These are phyloP conservation scores for Orychophragmus violaceus DNA, from an alignment of 345 rosid species.

Conservation along the genomic window DNA sequence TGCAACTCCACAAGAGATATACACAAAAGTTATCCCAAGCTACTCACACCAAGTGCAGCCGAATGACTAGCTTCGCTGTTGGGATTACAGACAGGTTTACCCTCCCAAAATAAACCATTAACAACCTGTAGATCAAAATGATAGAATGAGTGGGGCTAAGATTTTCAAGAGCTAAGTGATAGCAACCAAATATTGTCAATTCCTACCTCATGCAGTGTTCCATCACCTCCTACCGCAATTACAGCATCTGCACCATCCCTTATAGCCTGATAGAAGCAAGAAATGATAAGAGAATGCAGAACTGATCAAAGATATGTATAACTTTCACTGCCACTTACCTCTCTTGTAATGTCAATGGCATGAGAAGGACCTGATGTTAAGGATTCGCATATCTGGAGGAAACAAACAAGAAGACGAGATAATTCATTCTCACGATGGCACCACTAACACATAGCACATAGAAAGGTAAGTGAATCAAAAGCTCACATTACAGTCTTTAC, in stretches of 20 bases:
- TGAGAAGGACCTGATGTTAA: conserved; percentile 77
- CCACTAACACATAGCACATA: neutral
- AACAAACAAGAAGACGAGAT: neutral
- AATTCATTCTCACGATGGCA: neutral
- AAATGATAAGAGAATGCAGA: neutral
- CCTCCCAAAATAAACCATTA: conserved; percentile 93
- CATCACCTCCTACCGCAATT: conserved; percentile 99
- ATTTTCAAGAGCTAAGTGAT: neutral
- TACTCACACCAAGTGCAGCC: conserved; percentile 93
- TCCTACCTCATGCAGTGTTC: conserved; percentile 89
- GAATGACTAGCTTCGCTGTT: conserved; percentile 43
- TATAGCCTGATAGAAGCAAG: conserved; percentile 54
- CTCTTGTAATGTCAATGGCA: conserved; percentile 91
- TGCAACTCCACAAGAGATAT: neutral
- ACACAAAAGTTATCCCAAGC: neutral
- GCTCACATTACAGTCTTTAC: conserved; percentile 56
- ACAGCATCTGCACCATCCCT: conserved; percentile 93
- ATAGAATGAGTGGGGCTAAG: neutral
- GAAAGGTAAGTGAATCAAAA: neutral
- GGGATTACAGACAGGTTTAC: conserved; percentile 49
- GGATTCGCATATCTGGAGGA: neutral
- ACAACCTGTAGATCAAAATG: conserved; percentile 54
- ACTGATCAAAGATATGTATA: conserved; percentile 15
- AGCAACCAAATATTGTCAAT: neutral
- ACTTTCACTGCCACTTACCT: conserved; percentile 41